Evolutionary conservation across 2,329 filamentous ascomycete species (phyloP).

Genomic region (Neonectria hederae): DNA sequence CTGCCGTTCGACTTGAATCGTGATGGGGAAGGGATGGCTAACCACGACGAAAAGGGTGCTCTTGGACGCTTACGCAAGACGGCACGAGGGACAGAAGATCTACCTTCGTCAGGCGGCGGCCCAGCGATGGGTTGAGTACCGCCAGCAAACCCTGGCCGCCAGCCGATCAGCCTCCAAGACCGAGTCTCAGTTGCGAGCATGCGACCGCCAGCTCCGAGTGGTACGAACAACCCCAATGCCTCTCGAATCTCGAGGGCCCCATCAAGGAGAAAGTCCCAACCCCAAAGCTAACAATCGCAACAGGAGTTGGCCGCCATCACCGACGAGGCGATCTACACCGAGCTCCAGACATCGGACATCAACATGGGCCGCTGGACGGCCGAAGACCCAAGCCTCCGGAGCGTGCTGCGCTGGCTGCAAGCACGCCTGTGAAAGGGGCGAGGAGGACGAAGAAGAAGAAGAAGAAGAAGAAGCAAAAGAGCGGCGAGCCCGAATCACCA

Average conservation of each 20-base stretch:
- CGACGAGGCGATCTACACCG: conserved; percentile 66
- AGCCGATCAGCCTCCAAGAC: conserved; percentile 58
- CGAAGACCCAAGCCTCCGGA: conserved; percentile 68
- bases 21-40: conserved; percentile 1
- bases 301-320: conserved; percentile 66
- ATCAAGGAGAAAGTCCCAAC: not conserved
- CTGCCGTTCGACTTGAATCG: not conserved
- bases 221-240: conserved; percentile 53
- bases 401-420: conserved; percentile 68
- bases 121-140: conserved; percentile 66
- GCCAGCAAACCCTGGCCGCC: conserved; percentile 63
- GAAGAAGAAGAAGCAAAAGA: conserved; percentile 20
- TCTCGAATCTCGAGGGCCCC: not conserved
- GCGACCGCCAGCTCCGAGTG: conserved; percentile 65
- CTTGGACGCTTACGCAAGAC: conserved; percentile 68
- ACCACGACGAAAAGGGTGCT: conserved; percentile 55
- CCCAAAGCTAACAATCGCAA: conserved; percentile 12
- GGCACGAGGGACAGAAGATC: conserved; percentile 73
- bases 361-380: conserved; percentile 68
- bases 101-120: conserved; percentile 69
- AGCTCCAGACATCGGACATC: conserved; percentile 63
- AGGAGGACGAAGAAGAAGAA: conserved; percentile 22
- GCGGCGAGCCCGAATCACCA: conserved; percentile 20
- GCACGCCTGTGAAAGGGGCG: conserved; percentile 39
- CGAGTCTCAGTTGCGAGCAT: conserved; percentile 60